Evolutionary conservation across 768 basidiomycete species (phyloP).

Genomic region (Guyanaporus albipodus): DNA sequence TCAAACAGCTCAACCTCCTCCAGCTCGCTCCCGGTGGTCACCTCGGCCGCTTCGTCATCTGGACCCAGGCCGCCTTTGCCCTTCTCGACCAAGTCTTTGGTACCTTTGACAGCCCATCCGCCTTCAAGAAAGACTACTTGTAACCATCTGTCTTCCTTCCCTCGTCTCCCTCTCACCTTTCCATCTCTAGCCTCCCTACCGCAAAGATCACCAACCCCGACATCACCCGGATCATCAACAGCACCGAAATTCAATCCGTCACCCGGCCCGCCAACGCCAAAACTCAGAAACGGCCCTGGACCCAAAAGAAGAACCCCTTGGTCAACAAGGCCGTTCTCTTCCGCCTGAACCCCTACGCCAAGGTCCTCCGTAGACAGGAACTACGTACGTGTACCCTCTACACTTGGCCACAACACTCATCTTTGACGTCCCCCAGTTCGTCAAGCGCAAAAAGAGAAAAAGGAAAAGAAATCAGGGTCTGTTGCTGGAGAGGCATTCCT

Average conservation of each 20-base stretch:
- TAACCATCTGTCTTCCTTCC: constrained; percentile 32
- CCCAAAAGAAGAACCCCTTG: constrained; percentile 99
- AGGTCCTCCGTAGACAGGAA: constrained; percentile 87
- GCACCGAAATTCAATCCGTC: constrained; percentile 95
- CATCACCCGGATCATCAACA: constrained; percentile 96
- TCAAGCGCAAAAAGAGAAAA: constrained; percentile 57
- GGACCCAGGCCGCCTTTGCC: constrained; percentile 93
- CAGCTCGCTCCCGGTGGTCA: constrained; percentile 99
- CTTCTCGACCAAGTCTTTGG: constrained; percentile 95
- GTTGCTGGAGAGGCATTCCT: constrained; percentile 82
- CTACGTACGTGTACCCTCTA: constrained; percentile 56
- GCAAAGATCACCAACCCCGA: constrained; percentile 98
- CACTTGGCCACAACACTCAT: constrained; percentile 1
- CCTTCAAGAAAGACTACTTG: constrained; percentile 88
- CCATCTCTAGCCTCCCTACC: constrained; percentile 66
- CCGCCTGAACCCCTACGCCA: constrained; percentile 98
- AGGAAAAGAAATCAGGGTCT: constrained; percentile 59
- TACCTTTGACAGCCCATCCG: constrained; percentile 84
- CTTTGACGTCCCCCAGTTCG: constrained; percentile 50
- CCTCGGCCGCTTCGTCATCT: constrained; percentile 98
- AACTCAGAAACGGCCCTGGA: constrained; percentile 89
- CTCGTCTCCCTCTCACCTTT: background rate
- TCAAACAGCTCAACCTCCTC: constrained; percentile 91
- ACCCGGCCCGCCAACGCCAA: constrained; percentile 86
- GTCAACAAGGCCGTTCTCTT: constrained; percentile 91